Evolutionary conservation across 1,284 basidiomycete genomes (phyloP).

Genomic region (Neotropicomus parvogracilis): DNA sequence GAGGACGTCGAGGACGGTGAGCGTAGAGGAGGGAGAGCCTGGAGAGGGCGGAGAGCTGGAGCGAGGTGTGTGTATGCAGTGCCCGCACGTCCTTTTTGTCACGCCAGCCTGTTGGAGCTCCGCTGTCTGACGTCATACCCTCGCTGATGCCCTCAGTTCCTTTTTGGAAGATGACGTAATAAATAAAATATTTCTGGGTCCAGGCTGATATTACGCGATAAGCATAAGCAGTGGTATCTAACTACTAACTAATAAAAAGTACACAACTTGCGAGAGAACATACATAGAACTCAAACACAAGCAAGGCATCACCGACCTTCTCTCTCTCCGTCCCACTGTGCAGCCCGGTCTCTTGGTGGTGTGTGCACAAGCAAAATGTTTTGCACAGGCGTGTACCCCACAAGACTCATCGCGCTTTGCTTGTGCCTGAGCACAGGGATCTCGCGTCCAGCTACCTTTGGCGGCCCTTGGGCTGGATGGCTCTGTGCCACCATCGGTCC

Average conservation of each 20-base stretch:
- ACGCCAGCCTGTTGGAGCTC: constrained; percentile 30
- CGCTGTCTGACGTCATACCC: constrained; percentile 33
- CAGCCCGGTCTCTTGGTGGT: constrained; percentile 50
- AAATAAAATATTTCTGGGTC: not conserved
- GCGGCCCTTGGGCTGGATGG: constrained; percentile 44
- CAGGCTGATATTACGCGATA: constrained; percentile 1
- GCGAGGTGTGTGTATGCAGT: constrained; percentile 9
- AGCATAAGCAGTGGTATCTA: not conserved
- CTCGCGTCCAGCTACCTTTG: constrained; percentile 39
- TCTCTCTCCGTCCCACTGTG: constrained; percentile 15
- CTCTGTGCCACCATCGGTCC: constrained; percentile 37
- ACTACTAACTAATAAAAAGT: no score
- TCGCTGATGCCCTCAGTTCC: constrained; percentile 4
- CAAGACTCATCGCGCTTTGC: constrained; percentile 54
- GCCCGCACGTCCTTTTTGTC: constrained; percentile 35
- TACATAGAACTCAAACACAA: not conserved
- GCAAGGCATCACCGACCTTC: constrained; percentile 1
- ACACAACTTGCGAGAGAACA: not conserved
- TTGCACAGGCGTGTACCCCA: constrained; percentile 72
- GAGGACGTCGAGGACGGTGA: constrained; percentile 5
- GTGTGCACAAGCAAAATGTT: constrained; percentile 62
- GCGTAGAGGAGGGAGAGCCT: not conserved
- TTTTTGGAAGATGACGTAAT: constrained; percentile 6
- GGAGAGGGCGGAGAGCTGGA: constrained; percentile 7
- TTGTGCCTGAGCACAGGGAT: constrained; percentile 47